Percentiles rank a stretch among this genome's conserved stretches.
phyloP scores from a whole-genome alignment of 2,329 filamentous ascomycete genomes.

The Fusarium falciforme region DNA sequence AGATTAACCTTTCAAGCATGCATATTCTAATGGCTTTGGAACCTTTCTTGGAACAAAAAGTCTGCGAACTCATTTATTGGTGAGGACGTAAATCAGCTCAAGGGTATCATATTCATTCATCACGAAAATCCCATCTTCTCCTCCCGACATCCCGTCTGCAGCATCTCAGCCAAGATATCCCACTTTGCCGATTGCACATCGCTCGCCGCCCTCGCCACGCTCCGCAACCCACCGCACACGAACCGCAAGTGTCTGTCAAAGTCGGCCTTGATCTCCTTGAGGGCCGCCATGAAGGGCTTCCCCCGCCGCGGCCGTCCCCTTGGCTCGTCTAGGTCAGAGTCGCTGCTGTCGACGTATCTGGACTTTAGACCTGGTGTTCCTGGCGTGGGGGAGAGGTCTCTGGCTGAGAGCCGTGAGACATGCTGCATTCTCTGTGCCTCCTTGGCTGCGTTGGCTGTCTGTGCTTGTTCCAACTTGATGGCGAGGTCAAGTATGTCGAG shows the following conservation, averaged over 20 bases:
- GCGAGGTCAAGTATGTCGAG: conserved; percentile 82
- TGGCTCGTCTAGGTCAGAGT: conserved; percentile 46
- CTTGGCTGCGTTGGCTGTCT: conserved; percentile 53
- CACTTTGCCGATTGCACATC: conserved; percentile 71
- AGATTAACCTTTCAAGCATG: background rate
- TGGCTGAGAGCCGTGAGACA: conserved; percentile 45
- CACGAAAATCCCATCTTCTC: conserved; percentile 31
- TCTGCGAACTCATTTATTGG: no score
- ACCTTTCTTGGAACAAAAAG: background rate
- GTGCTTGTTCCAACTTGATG: conserved; percentile 74
- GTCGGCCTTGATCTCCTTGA: conserved; percentile 69
- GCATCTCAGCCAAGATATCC: conserved; percentile 84
- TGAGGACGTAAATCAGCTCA: background rate
- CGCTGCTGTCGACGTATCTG: conserved; percentile 44
- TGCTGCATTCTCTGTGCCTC: conserved; percentile 48
- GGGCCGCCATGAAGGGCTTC: conserved; percentile 60
- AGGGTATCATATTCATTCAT: conserved; percentile 43
- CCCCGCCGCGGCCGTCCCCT: conserved; percentile 36
- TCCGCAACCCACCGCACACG: conserved; percentile 77
- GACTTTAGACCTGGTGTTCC: conserved; percentile 36
- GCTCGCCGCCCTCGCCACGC: conserved; percentile 78
- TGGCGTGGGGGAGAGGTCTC: conserved; percentile 26
- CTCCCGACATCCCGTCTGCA: conserved; percentile 64
- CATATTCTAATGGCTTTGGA: background rate
- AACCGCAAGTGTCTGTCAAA: conserved; percentile 77